Percentiles rank a stretch among this genome's conserved stretches.
phyloP scores from a whole-genome alignment of 2,329 filamentous ascomycete genomes.

The Botrytis cinerea region DNA sequence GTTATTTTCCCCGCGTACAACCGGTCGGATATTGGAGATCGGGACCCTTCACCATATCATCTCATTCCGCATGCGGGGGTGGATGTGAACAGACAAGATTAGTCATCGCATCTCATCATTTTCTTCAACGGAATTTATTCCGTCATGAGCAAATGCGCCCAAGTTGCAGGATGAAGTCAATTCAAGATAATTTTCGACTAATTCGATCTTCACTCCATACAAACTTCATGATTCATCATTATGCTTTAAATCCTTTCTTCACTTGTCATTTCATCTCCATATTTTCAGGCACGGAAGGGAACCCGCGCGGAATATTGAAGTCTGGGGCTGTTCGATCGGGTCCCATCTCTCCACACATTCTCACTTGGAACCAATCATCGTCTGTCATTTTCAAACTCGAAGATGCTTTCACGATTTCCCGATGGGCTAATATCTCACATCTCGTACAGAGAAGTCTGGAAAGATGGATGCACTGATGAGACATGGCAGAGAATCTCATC shows the following conservation, averaged over 20 bases:
- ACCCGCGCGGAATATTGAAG: slow-evolving; percentile 17
- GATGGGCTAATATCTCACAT: neutral
- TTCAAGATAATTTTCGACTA: neutral
- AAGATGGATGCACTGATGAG: neutral
- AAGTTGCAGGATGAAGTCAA: neutral
- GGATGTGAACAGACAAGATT: neutral
- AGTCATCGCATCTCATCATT: neutral
- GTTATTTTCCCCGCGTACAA: slow-evolving; percentile 8
- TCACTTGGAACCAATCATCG: neutral
- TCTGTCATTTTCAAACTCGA: neutral
- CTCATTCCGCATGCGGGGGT: slow-evolving; percentile 14
- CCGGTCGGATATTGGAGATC: neutral
- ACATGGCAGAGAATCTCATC: neutral
- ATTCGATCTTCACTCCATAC: neutral
- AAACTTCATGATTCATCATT: neutral
- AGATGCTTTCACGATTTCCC: neutral
- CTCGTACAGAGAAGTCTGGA: neutral
- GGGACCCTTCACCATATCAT: neutral
- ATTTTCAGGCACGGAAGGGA: slow-evolving; percentile 10
- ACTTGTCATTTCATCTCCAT: neutral
- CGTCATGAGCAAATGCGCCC: neutral
- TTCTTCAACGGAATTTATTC: slow-evolving; percentile 1
- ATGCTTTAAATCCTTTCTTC: neutral
- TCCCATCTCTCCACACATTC: neutral
- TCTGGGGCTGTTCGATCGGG: neutral